Percentiles rank a stretch among this genome's conserved stretches.
Evolutionary conservation across 495 filamentous ascomycete species (phyloP).

Genomic region (Aspergillus bridgeri): DNA sequence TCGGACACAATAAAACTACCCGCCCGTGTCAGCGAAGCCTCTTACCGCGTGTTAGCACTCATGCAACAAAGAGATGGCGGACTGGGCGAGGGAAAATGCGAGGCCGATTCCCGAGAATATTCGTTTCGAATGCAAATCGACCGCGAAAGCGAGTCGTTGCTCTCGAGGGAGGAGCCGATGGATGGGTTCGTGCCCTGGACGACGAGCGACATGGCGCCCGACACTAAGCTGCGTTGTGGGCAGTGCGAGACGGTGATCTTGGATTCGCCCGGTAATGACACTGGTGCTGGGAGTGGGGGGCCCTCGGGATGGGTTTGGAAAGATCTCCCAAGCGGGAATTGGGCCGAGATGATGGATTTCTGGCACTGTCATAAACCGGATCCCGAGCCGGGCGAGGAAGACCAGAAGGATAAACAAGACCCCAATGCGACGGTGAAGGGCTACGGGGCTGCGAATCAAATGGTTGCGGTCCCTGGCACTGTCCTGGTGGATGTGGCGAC

Average conservation of each 20-base stretch:
- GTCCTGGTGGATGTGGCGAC: constrained; percentile 80
- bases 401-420: constrained; percentile 30
- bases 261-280: constrained; percentile 5
- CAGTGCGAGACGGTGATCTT: constrained; percentile 47
- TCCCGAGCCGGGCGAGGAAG: constrained; percentile 37
- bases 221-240: constrained; percentile 60
- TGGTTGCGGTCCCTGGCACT: constrained; percentile 58
- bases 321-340: constrained; percentile 91
- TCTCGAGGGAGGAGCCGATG: constrained; percentile 23
- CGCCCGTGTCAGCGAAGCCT: constrained; percentile 46
- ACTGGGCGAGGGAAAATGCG: not conserved
- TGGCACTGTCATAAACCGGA: constrained; percentile 98
- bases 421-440: constrained; percentile 56
- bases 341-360: constrained; percentile 99
- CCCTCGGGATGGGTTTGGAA: constrained; percentile 63
- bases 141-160: constrained; percentile 26
- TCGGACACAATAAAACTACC: constrained; percentile 63
- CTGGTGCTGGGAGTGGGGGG: not conserved
- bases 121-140: constrained; percentile 71
- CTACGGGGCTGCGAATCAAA: constrained; percentile 69
- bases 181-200: constrained; percentile 66
- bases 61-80: not conserved
- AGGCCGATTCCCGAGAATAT: constrained; percentile 22
- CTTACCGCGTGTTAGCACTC: constrained; percentile 20
- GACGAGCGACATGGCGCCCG: constrained; percentile 55